Base-by-base conservation (phyloP, 2,329 filamentous ascomycete genomes). In the Epichloe sp. region DNA sequence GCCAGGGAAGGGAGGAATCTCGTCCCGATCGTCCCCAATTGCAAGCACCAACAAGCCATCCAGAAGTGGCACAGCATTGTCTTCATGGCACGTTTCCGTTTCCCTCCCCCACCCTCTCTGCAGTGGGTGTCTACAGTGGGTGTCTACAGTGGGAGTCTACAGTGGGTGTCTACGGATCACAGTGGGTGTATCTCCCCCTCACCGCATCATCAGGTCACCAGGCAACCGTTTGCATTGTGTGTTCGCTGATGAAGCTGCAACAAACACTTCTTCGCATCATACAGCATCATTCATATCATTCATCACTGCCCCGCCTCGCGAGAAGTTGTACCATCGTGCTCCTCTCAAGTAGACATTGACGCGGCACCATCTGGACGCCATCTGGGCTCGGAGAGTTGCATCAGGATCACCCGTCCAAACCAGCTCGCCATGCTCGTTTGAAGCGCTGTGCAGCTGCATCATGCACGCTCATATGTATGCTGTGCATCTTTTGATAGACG, bases 381-480 rank as follows among this genome's bases (percentile, higher is more conserved):
- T 8, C 26, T 3, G 8, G 26, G 10, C 26, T 31, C 26, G 26
- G 8, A 31, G 8, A 31, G n/a, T 41, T 3, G 3, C 15, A 41
- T n/a, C 38, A 41, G 6, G 1, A 37, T 37, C 34, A 37, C 35
- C 37, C 19, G 44, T 47, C 35, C 44, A n/a, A 23, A 21, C 5
- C 19, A 19, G 21, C 15, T 26, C 38, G 34, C 17, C 19, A 14
- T 40, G 36, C 38, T 10, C 47, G 43, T 26, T 49, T 41, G 41
- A 34, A 26, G 49, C 41, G 31, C 31, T 47, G 14, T 34, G 48
- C 49, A 52, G 46, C 49, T 47, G 49, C 54, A 47, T 38, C 31
- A 53, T 55, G 52, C 53, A 53, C 8, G 53, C 43, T 42, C 23
- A 48, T 35, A 48, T 51, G 49, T 35, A 48, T 51, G 49, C 46